Conservation (phyloP, 345 rosid species). For the Murraya koenigii region DNA sequence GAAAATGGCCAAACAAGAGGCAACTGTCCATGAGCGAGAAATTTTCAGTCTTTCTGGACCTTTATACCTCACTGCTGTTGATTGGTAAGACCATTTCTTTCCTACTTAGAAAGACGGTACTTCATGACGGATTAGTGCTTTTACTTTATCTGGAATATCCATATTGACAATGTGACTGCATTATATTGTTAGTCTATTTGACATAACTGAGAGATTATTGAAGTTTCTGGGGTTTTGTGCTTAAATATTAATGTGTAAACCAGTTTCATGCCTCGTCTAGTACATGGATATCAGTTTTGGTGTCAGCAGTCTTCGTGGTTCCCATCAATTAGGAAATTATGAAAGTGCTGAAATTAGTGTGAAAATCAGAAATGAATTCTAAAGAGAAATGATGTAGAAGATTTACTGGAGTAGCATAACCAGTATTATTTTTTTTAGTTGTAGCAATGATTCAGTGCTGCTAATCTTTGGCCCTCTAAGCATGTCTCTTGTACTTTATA, state of each 20-base stretch:
- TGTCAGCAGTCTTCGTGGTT: too few species aligned
- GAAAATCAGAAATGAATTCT: too few species aligned
- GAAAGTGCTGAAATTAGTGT: too few species aligned
- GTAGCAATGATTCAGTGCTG: not conserved
- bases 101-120: not conserved
- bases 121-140: not conserved
- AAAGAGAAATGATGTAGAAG: too few species aligned
- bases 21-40: slow-evolving; percentile 32
- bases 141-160: not conserved
- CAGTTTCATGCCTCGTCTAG: not conserved
- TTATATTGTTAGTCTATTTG: not conserved
- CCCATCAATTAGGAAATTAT: too few species aligned
- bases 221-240: not conserved
- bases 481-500: not conserved
- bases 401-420: not conserved
- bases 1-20: not conserved
- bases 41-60: slow-evolving; percentile 56
- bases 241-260: not conserved
- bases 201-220: not conserved
- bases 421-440: not conserved
- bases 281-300: too few species aligned
- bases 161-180: not conserved
- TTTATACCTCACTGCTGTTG: slow-evolving; percentile 42
- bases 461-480: not conserved
- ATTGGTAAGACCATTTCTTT: slow-evolving; percentile 43